A percentile compares a stretch with the other conserved stretches of the same genome.
Conservation (phyloP, 768 basidiomycete genomes). For the Phaffia australis region DNA sequence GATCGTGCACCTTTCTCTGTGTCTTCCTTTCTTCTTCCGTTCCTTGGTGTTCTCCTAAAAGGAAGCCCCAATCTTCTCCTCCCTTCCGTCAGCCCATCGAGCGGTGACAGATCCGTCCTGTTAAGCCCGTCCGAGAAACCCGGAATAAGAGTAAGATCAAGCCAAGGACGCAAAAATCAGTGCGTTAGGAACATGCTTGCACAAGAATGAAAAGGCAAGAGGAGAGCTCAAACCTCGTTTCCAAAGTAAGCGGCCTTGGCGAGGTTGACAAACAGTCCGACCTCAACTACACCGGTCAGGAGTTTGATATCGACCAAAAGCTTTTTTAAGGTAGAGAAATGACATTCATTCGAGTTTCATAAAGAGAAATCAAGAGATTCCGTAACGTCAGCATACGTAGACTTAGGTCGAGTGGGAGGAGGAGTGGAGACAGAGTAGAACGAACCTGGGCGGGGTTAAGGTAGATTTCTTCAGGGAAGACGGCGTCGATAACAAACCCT, state of each 20-base stretch:
- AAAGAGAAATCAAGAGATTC: not conserved
- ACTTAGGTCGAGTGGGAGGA: not conserved
- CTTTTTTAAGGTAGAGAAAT: slow-evolving; percentile 38
- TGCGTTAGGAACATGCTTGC: not conserved
- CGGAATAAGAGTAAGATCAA: slow-evolving; percentile 14
- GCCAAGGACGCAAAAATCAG: not conserved
- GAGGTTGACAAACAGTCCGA: slow-evolving; percentile 89
- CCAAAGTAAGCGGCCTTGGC: slow-evolving; percentile 96
- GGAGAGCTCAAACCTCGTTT: slow-evolving; percentile 49
- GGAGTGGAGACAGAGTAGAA: not conserved
- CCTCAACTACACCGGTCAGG: slow-evolving; percentile 96
- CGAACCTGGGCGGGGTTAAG: slow-evolving; percentile 53
- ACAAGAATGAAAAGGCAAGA: not conserved
- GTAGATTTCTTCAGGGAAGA: slow-evolving; percentile 62
- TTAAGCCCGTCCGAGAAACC: slow-evolving; percentile 12
- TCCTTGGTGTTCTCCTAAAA: not conserved
- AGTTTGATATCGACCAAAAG: slow-evolving; percentile 74
- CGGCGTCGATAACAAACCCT: slow-evolving; percentile 95
- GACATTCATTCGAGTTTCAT: not conserved
- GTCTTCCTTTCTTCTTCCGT: not conserved
- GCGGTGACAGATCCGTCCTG: slow-evolving; percentile 64
- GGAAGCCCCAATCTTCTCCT: slow-evolving; percentile 26
- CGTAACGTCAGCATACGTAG: not conserved
- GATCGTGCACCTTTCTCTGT: no score
- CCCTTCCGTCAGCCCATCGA: slow-evolving; percentile 47